Conservation (phyloP, 805 yeast species). For the Spathaspora hagerdaliae region DNA sequence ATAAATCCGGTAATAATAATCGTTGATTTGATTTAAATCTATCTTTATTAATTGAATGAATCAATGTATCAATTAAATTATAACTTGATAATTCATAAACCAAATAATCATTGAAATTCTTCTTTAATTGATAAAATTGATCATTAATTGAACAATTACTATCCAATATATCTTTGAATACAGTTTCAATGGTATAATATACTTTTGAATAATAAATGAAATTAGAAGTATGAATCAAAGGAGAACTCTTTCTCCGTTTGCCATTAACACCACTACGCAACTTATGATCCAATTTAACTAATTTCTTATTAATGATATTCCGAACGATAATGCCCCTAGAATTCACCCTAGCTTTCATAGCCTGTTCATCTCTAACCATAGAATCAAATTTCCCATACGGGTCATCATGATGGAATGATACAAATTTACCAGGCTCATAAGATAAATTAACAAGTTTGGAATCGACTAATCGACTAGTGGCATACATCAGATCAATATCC, state of each 20-base stretch:
- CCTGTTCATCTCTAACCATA: conserved; percentile 11
- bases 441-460: conserved; percentile 26
- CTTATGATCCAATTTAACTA: conserved; percentile 27
- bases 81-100: conserved; percentile 22
- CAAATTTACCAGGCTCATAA: conserved; percentile 24
- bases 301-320: conserved; percentile 24
- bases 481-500: conserved; percentile 32
- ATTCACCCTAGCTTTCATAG: conserved; percentile 13
- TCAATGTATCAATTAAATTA: conserved; percentile 11
- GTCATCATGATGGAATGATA: conserved; percentile 17
- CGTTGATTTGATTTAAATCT: conserved; percentile 12
- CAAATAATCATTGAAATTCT: conserved; percentile 19
- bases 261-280: conserved; percentile 9
- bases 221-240: conserved; percentile 21
- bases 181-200: conserved; percentile 24
- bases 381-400: conserved; percentile 16
- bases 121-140: conserved; percentile 18
- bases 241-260: background rate
- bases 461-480: conserved; percentile 18
- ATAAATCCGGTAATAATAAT: conserved; percentile 7
- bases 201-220: conserved; percentile 31
- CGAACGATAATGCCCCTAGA: conserved; percentile 23
- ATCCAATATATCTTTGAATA: conserved; percentile 16
- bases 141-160: conserved; percentile 8
- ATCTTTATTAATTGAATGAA: conserved; percentile 16